Evolutionary conservation across 75 land plant genomes (phyloP).

Genomic region (Pseudotsuga menziesii): DNA sequence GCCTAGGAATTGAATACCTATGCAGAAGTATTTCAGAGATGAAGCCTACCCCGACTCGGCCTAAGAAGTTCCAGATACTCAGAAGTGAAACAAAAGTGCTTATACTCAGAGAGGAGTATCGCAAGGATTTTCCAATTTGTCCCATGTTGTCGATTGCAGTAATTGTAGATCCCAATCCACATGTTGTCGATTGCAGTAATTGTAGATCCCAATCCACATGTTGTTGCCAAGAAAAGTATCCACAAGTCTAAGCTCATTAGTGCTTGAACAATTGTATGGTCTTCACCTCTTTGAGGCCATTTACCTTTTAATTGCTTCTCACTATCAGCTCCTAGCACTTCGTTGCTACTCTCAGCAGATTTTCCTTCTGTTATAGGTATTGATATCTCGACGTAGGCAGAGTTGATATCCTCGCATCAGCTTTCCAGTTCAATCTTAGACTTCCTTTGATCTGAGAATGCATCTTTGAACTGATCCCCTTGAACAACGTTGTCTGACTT

Average conservation of each 20-base stretch:
- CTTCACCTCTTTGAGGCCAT: constrained; percentile 24
- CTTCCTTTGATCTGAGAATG: not conserved
- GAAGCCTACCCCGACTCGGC: constrained; percentile 27
- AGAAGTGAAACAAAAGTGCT: constrained; percentile 28
- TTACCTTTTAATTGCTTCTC: not conserved
- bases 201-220: constrained; percentile 39
- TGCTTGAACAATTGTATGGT: constrained; percentile 25
- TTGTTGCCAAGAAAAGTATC: constrained; percentile 21
- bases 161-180: constrained; percentile 35
- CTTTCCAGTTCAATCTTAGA: not conserved
- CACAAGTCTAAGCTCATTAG: constrained; percentile 25
- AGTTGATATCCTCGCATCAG: not conserved
- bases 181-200: constrained; percentile 25
- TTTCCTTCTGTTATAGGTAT: no score
- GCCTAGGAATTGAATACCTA: constrained; percentile 12
- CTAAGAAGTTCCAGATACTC: constrained; percentile 44
- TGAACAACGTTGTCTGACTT: not conserved
- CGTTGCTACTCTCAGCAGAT: no score
- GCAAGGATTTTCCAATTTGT: constrained; percentile 32
- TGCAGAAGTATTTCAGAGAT: constrained; percentile 28
- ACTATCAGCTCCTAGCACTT: no score
- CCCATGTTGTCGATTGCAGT: constrained; percentile 40
- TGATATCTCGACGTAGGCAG: not conserved
- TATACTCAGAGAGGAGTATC: constrained; percentile 14
- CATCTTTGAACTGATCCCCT: not conserved